Conservation (phyloP, 2,329 filamentous ascomycete species). For the Venturia aucupariae region DNA sequence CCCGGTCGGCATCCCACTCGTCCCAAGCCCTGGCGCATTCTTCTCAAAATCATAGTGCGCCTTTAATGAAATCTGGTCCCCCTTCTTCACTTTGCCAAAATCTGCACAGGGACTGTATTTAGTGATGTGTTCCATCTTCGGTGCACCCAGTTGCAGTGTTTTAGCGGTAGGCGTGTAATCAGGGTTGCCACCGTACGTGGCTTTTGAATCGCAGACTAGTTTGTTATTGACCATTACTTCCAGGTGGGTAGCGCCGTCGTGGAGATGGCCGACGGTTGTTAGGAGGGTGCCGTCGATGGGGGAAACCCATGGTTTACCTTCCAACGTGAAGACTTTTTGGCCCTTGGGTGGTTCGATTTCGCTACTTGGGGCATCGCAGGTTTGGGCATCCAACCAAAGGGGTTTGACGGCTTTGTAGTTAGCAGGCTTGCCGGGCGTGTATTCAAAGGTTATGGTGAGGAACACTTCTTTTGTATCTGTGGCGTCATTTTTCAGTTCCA, state of each 20-base stretch:
- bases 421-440: not conserved
- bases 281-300: slow-evolving; percentile 12
- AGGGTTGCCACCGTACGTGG: slow-evolving; percentile 1
- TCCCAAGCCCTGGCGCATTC: slow-evolving; percentile 8
- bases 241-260: slow-evolving; percentile 12
- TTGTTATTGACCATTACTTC: slow-evolving; percentile 11
- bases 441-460: slow-evolving; percentile 6
- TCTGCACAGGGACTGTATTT: not conserved
- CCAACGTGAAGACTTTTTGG: slow-evolving; percentile 10
- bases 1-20: slow-evolving; percentile 1
- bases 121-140: slow-evolving; percentile 14
- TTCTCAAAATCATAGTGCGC: slow-evolving; percentile 15
- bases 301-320: not conserved
- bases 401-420: slow-evolving; percentile 11
- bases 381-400: slow-evolving; percentile 13
- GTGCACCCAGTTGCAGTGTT: slow-evolving; percentile 7
- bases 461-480: slow-evolving; percentile 9
- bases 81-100: slow-evolving; percentile 14
- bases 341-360: slow-evolving; percentile 10
- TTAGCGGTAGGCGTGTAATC: slow-evolving; percentile 7
- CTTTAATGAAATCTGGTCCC: slow-evolving; percentile 11
- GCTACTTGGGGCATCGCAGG: not conserved
- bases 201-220: slow-evolving; percentile 9
- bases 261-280: slow-evolving; percentile 14
- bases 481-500: slow-evolving; percentile 12